phyloP scores from a whole-genome alignment of 768 basidiomycete genomes.

The Suillus subalutaceus region DNA sequence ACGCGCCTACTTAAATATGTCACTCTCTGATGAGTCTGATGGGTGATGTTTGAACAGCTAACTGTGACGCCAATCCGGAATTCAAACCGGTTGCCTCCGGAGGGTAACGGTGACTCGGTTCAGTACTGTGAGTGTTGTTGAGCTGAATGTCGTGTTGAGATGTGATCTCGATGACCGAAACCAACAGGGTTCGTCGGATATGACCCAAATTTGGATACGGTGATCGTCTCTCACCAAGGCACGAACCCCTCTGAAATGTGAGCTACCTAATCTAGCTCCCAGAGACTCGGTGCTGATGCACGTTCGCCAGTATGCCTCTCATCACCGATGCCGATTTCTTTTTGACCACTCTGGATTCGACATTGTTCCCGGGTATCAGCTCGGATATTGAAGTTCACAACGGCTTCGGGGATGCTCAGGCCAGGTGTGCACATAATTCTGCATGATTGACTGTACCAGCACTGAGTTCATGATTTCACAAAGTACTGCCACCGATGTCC shows the following conservation, averaged over 20 bases:
- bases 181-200: slow-evolving; percentile 56
- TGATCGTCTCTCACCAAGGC: slow-evolving; percentile 43
- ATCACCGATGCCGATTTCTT: slow-evolving; percentile 48
- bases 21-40: not conserved
- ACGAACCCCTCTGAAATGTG: slow-evolving; percentile 36
- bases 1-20: not conserved
- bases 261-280: not conserved
- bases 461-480: not conserved
- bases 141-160: not conserved
- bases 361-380: slow-evolving; percentile 53
- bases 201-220: slow-evolving; percentile 39
- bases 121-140: slow-evolving; percentile 44
- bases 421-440: slow-evolving; percentile 36
- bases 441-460: not conserved
- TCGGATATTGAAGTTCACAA: slow-evolving; percentile 45
- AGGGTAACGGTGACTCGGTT: slow-evolving; percentile 44
- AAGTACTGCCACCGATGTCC: slow-evolving; percentile 43
- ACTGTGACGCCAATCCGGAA: slow-evolving; percentile 50
- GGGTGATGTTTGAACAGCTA: slow-evolving; percentile 31
- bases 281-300: not conserved
- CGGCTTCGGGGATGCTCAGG: slow-evolving; percentile 51
- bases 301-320: slow-evolving; percentile 32
- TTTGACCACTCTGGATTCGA: slow-evolving; percentile 34
- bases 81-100: slow-evolving; percentile 53
- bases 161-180: not conserved